Base-by-base conservation (phyloP, 2,329 filamentous ascomycete species). In the Botrytis elliptica region DNA sequence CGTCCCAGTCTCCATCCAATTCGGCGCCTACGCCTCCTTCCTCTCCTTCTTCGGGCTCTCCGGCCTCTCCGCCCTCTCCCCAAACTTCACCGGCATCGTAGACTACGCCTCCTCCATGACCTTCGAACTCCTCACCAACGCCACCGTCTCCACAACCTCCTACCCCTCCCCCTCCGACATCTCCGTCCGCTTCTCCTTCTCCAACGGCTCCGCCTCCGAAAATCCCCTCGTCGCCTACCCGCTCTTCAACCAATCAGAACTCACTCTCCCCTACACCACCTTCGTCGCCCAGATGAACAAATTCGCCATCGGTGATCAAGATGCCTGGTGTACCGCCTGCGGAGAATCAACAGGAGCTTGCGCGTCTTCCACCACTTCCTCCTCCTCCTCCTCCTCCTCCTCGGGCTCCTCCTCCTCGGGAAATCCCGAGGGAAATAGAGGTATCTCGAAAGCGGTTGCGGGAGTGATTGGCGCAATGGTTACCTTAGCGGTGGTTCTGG, bases 41-140 rank as follows among this genome's bases (percentile, higher is more conserved):
- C 85, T 89, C 80, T 86, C 88, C 73, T 90, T 91, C 83, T 91
- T 91, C 80, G 88, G 88, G 12, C 85, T 90, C 29, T 83, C 88
- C 9, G 81, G 85, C 75, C 85, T 91, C 73, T 83, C 84, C 9
- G 79, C 82, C 20, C 86, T 84, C 2, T 88, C 86, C 74, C 77
- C 83, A 1, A 84, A 92, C 81, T 97, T 97, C 84, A 90, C 84
- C 74, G 92, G 92, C 72, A 85, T 97, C 20, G 90, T 91, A n/a
- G 91, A 94, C 83, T 97, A 97, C 79, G 94, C 94, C 8, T 92
- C 91, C 4, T 90, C 90, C 76, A 93, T 97, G 88, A 86, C 86
- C 9, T 95, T 97, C 81, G 95, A 97, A 85, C 84, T 91, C 36
- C 85, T 90, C 71, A 88, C 88, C 72, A 85, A 85, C 77, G 82